Evolutionary conservation across 306 rosid species (phyloP).

Genomic region (Fragaria nilgerrensis): DNA sequence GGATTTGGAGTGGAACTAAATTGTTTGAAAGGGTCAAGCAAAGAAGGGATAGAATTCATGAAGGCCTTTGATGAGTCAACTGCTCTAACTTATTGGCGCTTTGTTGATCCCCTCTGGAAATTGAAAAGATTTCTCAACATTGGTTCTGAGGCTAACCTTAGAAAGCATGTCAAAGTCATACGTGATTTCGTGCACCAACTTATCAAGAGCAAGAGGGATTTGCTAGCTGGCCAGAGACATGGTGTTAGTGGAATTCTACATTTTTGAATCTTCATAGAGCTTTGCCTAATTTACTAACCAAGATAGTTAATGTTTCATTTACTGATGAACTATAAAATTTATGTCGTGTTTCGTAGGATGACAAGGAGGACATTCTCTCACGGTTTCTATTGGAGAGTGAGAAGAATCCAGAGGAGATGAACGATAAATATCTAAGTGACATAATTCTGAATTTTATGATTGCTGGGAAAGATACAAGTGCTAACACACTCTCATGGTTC

Average conservation of each 20-base stretch:
- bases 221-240: slow-evolving; percentile 28
- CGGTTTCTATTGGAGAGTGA: slow-evolving; percentile 70
- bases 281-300: not conserved
- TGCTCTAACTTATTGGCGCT: slow-evolving; percentile 57
- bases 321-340: not conserved
- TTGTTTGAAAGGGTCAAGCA: slow-evolving; percentile 61
- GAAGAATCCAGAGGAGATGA: slow-evolving; percentile 51
- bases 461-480: slow-evolving; percentile 77
- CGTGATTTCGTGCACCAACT: slow-evolving; percentile 50
- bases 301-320: not conserved
- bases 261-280: not conserved
- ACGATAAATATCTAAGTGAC: slow-evolving; percentile 60
- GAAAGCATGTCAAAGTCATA: slow-evolving; percentile 44
- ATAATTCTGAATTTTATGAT: slow-evolving; percentile 65
- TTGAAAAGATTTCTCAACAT: slow-evolving; percentile 60
- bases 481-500: slow-evolving; percentile 80
- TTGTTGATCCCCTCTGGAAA: slow-evolving; percentile 74
- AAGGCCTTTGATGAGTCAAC: slow-evolving; percentile 75
- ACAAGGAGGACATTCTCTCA: slow-evolving; percentile 71
- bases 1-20: slow-evolving; percentile 78
- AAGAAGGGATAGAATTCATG: slow-evolving; percentile 57
- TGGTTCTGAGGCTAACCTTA: slow-evolving; percentile 65
- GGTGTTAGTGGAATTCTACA: slow-evolving; percentile 36
- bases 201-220: slow-evolving; percentile 42
- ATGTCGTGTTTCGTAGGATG: slow-evolving; percentile 31